A percentile compares a stretch with the other conserved stretches of the same genome.
These are phyloP conservation scores for Symmetrospora coprosmae DNA, from an alignment of 768 basidiomycete genomes.

Conservation along the genomic window DNA sequence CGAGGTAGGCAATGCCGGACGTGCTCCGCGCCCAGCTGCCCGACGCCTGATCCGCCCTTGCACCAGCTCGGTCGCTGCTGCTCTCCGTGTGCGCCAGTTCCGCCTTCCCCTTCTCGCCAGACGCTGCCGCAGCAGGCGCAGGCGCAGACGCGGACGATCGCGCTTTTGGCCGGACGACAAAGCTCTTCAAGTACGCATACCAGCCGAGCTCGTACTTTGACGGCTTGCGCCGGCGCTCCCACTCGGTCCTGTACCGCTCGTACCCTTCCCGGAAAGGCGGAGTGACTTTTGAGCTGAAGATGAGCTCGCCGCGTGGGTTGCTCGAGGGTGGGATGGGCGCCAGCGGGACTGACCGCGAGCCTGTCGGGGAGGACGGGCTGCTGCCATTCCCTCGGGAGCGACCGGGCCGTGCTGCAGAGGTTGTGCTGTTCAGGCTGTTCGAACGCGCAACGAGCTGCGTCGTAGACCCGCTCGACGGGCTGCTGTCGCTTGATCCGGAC, in stretches of 20 bases:
- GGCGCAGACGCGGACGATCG: too few species aligned
- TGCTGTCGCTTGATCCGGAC: constrained; percentile 1
- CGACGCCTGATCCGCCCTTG: background rate
- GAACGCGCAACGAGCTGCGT: background rate
- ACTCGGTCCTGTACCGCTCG: constrained; percentile 74
- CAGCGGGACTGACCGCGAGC: constrained; percentile 39
- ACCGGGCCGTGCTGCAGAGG: too few species aligned
- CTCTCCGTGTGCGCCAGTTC: background rate
- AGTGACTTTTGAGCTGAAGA: constrained; percentile 81
- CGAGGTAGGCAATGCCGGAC: background rate
- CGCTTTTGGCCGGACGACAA: too few species aligned
- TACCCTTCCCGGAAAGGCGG: constrained; percentile 72
- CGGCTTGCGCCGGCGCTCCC: constrained; percentile 46
- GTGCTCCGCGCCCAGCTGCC: background rate
- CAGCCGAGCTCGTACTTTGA: background rate
- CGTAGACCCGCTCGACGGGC: background rate
- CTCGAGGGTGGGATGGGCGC: constrained; percentile 72
- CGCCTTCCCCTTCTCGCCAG: background rate
- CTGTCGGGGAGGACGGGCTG: constrained; percentile 20
- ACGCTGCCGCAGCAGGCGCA: background rate
- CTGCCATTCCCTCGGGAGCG: background rate
- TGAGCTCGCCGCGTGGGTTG: constrained; percentile 89
- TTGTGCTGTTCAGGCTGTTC: too few species aligned
- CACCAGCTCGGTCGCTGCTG: background rate
- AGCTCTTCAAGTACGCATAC: too few species aligned